phyloP scores from a whole-genome alignment of 768 basidiomycete species.

The Leccinum disarticulatum region DNA sequence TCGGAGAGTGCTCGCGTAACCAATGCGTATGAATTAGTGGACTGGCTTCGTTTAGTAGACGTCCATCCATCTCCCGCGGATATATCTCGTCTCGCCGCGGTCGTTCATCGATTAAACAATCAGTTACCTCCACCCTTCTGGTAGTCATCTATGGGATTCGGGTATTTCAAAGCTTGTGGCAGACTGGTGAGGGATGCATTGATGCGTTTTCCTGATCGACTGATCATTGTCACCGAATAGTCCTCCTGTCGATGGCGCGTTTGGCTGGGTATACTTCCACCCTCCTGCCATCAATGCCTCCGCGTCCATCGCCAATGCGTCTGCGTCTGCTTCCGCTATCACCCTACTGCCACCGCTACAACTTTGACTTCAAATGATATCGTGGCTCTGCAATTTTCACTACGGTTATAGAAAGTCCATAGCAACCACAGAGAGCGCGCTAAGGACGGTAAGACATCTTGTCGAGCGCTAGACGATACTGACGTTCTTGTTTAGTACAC shows the following conservation, averaged over 20 bases:
- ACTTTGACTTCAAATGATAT: no score
- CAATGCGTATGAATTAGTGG: conserved; percentile 58
- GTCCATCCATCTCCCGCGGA: conserved; percentile 35
- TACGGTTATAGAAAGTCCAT: not conserved
- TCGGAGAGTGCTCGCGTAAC: conserved; percentile 34
- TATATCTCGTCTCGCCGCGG: conserved; percentile 39
- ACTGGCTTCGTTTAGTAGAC: conserved; percentile 56
- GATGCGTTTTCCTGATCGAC: not conserved
- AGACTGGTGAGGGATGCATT: conserved; percentile 27
- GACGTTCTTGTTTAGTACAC: not conserved
- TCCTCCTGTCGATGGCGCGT: conserved; percentile 25
- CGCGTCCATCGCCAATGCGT: conserved; percentile 38
- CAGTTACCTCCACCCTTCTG: conserved; percentile 43
- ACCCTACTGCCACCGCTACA: no score
- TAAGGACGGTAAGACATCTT: not conserved
- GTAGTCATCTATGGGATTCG: conserved; percentile 43
- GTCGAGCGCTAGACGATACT: not conserved
- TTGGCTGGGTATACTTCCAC: conserved; percentile 48
- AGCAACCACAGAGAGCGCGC: not conserved
- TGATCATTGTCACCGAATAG: conserved; percentile 7
- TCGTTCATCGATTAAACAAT: conserved; percentile 44
- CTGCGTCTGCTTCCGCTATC: no score
- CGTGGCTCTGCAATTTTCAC: no score
- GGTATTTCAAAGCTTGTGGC: conserved; percentile 14
- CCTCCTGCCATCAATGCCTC: no score